Base-by-base conservation (phyloP, 768 basidiomycete genomes). In the Mycena vitilis region DNA sequence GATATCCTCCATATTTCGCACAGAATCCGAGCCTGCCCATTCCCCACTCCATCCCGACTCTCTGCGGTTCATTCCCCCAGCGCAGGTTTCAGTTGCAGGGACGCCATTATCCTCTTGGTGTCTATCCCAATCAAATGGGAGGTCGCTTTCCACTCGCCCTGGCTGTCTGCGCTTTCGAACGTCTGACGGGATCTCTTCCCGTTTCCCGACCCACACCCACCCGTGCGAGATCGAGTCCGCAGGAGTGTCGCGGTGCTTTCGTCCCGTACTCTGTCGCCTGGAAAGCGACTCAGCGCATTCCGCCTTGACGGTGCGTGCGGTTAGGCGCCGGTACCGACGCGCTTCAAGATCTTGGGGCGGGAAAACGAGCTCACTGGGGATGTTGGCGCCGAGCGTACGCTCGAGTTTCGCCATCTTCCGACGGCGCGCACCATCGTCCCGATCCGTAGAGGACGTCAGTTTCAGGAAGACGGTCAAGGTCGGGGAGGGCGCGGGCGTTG, bases 191-290 rank as follows among this genome's bases (percentile, higher is more conserved):
- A 68, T 54, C 2, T 63, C 62, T 16, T 60, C 51, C 53, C 51
- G 57, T 25, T 25, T 30, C n/a, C 68, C 62, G 1, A 68, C 68
- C 68, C 68, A 69, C n/a, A 64, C 68, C 68, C 62, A 69, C 0
- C 58, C 62, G 18, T 37, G 66, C 45, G 68, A 69, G 25, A 60
- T 69, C 25, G 61, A n/a, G 8, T 69, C 62, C 8, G 20, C n/a
- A 2, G 57, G 37, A 0, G 42, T 8, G 8, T 42, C 36, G 3
- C 2, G 25, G 8, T 34, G 54, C n/a, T 16, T 34, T 7, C 20
- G 13, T 15, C 55, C 42, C 40, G 60, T 4, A 40, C 56, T 59
- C 57, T 5, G 23, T 7, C 57, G 60, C 48, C 20, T 23, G 8
- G 65, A 30, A 2, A 30, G 30, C 30, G 30, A 23, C 5, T 47